Base-by-base conservation (phyloP, 306 rosid genomes). In the Carpinus viminea region DNA sequence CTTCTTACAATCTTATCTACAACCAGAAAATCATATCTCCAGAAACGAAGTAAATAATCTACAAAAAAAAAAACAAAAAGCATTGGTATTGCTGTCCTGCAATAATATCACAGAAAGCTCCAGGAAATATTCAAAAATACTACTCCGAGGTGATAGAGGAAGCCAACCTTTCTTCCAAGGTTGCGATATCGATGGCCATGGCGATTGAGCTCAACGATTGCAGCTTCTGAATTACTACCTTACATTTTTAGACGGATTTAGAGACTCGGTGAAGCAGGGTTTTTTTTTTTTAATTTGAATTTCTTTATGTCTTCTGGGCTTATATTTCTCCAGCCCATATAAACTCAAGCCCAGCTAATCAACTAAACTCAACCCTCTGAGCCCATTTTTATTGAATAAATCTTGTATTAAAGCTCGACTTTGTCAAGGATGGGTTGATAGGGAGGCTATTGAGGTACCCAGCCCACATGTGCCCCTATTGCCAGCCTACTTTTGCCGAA, bases 161-260 rank as follows among this genome's bases (percentile, higher is more conserved):
- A 70, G 72, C 45, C 74, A 51, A 86, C 97, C 91, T 88, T 76
- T 88, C 83, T 84, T 83, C 83, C 78, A 89, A 79, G 65, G 87
- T 76, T 50, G 76, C 31, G 82, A 91, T 79, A 78, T 82, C 87
- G 62, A 82, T 54, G 46, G 79, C 79, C 97, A 91, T 91, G 88
- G 85, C 79, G 72, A 68, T 52, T 36, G 78, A 73, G 66, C 77
- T 82, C 51, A 8, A 41, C 26, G 47, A 41, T 10, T 46, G 72
- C 51, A 66, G 72, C 51, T 41, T 8, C 41, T n/a, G 24, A 4
- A 41, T 65, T 17, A 9, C 12, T 2, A 34, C 2, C 17, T 55
- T 55, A 7, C 11, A 31, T 12, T 31, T 15, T 62, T 61, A 26
- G 8, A n/a, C 12, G 8, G 10, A 18, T 8, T 17, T n/a, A 6